Evolutionary conservation across 2,329 filamentous ascomycete genomes (phyloP).

Genomic region (Cadophora luteo-olivacea): DNA sequence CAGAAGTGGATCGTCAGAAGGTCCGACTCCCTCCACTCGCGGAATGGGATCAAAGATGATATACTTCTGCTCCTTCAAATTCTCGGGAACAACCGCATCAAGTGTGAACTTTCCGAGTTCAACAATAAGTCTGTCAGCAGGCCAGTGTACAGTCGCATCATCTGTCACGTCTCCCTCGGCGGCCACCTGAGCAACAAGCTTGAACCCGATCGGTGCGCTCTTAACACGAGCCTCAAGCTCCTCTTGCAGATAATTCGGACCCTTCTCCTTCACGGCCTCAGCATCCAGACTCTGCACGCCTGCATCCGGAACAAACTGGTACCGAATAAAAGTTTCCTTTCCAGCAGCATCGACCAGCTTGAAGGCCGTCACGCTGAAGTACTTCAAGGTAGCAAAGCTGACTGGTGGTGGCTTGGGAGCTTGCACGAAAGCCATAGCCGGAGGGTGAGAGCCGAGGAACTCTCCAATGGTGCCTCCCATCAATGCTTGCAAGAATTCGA

Average conservation of each 20-base stretch:
- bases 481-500: conserved; percentile 54
- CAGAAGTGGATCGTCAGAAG: conserved; percentile 60
- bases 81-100: conserved; percentile 49
- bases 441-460: conserved; percentile 54
- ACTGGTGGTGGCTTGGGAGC: conserved; percentile 56
- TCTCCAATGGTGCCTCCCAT: conserved; percentile 46
- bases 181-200: conserved; percentile 57
- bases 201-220: conserved; percentile 51
- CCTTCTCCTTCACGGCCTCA: conserved; percentile 48
- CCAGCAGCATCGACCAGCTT: conserved; percentile 50
- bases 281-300: conserved; percentile 50
- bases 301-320: conserved; percentile 54
- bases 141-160: conserved; percentile 59
- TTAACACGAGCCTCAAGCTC: conserved; percentile 51
- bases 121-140: conserved; percentile 55
- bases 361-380: conserved; percentile 57
- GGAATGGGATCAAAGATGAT: conserved; percentile 66
- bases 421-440: conserved; percentile 54
- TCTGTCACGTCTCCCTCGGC: conserved; percentile 54
- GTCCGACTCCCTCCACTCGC: conserved; percentile 58
- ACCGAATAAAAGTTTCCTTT: conserved; percentile 54
- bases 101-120: conserved; percentile 57
- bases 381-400: conserved; percentile 56
- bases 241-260: conserved; percentile 55
- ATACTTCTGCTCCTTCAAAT: conserved; percentile 53